These are phyloP conservation scores for Mayamaea pseudoterrestris DNA, from an alignment of 108 stramenopile genomes.

Conservation along the genomic window DNA sequence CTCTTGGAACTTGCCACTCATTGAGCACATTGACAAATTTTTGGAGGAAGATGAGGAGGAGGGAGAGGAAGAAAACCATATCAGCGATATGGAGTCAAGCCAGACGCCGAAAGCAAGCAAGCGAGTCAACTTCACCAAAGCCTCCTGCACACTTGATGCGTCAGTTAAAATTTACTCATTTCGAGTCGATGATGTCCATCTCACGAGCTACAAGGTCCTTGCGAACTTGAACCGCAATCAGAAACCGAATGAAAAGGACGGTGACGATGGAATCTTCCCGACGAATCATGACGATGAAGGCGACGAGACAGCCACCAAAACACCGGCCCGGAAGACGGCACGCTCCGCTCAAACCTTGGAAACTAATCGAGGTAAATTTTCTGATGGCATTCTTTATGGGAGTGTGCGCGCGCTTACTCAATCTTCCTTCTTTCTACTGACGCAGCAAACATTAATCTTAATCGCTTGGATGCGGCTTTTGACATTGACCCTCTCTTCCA, in stretches of 20 bases:
- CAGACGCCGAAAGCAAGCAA: background rate
- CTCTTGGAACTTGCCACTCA: constrained; percentile 89
- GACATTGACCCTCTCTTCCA: constrained; percentile 95
- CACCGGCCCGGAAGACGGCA: background rate
- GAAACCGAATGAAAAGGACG: constrained; percentile 4
- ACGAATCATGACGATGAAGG: constrained; percentile 11
- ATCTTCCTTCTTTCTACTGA: constrained; percentile 4
- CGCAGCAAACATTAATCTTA: constrained; percentile 81
- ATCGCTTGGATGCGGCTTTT: constrained; percentile 86
- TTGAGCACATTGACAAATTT: constrained; percentile 94
- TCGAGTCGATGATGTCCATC: constrained; percentile 94
- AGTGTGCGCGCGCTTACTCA: background rate
- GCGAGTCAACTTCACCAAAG: constrained; percentile 93
- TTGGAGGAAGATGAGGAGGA: constrained; percentile 24
- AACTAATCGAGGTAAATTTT: constrained; percentile 51
- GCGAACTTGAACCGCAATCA: constrained; percentile 80
- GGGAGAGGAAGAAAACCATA: background rate
- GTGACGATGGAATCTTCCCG: constrained; percentile 9
- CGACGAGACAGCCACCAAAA: background rate
- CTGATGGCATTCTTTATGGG: background rate
- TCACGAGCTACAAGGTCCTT: constrained; percentile 86
- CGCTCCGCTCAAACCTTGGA: constrained; percentile 65
- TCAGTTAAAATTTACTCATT: constrained; percentile 96
- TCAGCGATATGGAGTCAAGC: background rate
- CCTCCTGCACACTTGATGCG: constrained; percentile 93